Conservation (phyloP, 495 filamentous ascomycete species). For the Penicillium flavigenum region DNA sequence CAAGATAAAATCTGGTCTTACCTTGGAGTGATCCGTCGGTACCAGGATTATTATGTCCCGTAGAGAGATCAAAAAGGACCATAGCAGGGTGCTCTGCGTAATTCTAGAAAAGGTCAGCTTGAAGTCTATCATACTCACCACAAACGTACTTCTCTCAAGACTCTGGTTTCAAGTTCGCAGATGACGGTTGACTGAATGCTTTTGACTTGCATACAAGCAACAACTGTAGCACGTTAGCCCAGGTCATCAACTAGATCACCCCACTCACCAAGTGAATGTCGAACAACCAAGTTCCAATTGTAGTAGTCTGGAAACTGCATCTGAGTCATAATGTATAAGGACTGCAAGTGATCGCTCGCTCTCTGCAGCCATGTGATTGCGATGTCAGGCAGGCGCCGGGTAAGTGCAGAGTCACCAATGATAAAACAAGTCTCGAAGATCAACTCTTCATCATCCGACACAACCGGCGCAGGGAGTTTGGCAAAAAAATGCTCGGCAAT, state of each 20-base stretch:
- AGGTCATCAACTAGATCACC: not conserved
- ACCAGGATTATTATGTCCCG: not conserved
- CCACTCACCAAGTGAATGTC: conserved; percentile 45
- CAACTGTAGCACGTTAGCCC: conserved; percentile 21
- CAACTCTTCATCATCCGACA: conserved; percentile 45
- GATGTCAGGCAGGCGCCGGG: conserved; percentile 49
- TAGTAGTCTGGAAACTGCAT: not conserved
- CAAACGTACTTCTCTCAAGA: conserved; percentile 26
- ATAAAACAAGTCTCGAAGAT: conserved; percentile 71
- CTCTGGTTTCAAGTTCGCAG: conserved; percentile 9
- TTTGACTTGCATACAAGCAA: conserved; percentile 20
- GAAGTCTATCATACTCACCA: conserved; percentile 58
- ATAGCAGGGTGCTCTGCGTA: conserved; percentile 2
- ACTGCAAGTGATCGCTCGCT: conserved; percentile 58
- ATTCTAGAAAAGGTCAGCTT: conserved; percentile 56
- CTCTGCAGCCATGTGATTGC: conserved; percentile 75
- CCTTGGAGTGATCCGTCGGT: not conserved
- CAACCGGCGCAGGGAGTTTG: conserved; percentile 47
- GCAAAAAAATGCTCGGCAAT: conserved; percentile 76
- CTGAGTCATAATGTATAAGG: not conserved
- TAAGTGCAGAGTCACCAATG: conserved; percentile 63
- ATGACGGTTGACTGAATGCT: conserved; percentile 5
- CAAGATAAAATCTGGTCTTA: not conserved
- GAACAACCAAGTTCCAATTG: conserved; percentile 64
- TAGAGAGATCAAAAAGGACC: not conserved